Evolutionary conservation across 2,329 filamentous ascomycete species (phyloP), one percentile per base, ranked within the genome.

Genomic region (Pseudofabraea citricarpa): DNA sequence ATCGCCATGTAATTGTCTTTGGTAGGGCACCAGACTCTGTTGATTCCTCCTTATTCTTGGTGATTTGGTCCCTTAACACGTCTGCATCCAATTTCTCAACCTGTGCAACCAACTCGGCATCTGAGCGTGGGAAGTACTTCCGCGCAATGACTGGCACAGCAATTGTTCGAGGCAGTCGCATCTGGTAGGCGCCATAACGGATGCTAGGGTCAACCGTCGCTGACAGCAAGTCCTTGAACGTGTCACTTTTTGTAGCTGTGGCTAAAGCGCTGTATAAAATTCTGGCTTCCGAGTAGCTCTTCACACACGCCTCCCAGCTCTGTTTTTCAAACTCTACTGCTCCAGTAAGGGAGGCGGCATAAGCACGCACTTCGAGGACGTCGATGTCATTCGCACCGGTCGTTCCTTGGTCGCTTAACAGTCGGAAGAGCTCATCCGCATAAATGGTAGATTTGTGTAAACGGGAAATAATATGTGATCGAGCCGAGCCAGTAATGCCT

Each of bases 171-270:
- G 91, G 87, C 23, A 95, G 79, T 62, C 91, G 86, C 61, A 90
- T 76, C 64, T 95, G 90, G 63, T 97, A 97, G 15, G 93, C 90
- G 26, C 90, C 90, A 64, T 94, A 97, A 50, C 91, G 84, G 57
- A 98, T 87, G 49, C 90, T 95, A 2, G 90, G 90, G 61, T 98
- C 93, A 49, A 95, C 83, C 4, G 87, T 94, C 56, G 87, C 83
- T 37, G 85, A 81, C 45, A 98, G 70, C 19, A 96, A 74, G 48
- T 97, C 91, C 60, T 87, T 90, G 72, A 88, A 93, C 26, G 86
- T 71, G 46, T 95, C 91, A 48, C 81, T 83, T 60, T 81, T 84
- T 49, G 68, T 79, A 49, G 77, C 71, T 21, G 75, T 73, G 15
- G 82, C 74, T 33, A 98, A 71, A 1, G 86, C 82, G 47, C 77